Evolutionary conservation across 202 grass and related monocot species (phyloP).

Genomic region (Brachypodium distachyon): DNA sequence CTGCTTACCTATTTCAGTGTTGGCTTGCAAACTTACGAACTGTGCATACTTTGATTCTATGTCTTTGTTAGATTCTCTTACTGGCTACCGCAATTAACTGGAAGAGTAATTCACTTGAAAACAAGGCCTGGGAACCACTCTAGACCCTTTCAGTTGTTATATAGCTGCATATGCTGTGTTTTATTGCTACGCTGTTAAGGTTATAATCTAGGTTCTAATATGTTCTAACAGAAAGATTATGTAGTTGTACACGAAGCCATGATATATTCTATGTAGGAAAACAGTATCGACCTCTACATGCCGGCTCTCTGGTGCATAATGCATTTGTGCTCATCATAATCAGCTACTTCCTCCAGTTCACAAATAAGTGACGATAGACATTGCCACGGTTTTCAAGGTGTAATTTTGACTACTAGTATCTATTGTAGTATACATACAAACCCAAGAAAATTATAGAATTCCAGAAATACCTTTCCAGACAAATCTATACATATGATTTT

Average conservation of each 20-base stretch:
- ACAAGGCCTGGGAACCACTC: too few species aligned
- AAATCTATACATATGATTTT: too few species aligned
- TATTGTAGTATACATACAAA: too few species aligned
- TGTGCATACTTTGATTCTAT: not conserved
- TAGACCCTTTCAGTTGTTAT: not conserved
- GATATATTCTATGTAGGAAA: not conserved
- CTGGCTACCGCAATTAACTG: not conserved
- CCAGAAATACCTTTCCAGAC: too few species aligned
- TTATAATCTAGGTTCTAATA: not conserved
- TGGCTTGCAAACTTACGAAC: conserved; percentile 13
- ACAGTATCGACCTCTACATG: not conserved
- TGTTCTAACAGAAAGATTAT: not conserved
- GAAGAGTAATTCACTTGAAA: not conserved
- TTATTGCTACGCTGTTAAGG: not conserved
- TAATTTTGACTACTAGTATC: too few species aligned
- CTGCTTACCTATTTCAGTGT: conserved; percentile 4
- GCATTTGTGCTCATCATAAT: not conserved
- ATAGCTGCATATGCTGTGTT: not conserved
- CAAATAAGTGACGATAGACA: too few species aligned
- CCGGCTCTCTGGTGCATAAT: not conserved
- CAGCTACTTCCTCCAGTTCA: too few species aligned
- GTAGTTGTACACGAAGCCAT: not conserved
- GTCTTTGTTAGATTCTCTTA: not conserved
- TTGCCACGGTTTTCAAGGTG: too few species aligned
- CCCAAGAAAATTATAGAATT: too few species aligned